phyloP scores from a whole-genome alignment of 345 rosid species.

The Rubroshorea leprosula region DNA sequence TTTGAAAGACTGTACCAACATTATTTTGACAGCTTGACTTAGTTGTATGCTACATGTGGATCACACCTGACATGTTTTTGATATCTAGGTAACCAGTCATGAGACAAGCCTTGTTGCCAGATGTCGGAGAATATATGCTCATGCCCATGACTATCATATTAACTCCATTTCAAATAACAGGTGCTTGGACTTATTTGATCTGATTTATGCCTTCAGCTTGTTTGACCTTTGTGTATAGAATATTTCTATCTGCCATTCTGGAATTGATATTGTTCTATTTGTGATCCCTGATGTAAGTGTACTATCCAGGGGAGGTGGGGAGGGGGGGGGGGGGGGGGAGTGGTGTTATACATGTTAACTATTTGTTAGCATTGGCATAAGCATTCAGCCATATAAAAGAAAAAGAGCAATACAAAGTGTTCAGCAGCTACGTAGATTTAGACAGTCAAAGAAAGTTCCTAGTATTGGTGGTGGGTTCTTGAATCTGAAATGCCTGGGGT shows the following conservation, averaged over 20 bases:
- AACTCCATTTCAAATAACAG: constrained; percentile 94
- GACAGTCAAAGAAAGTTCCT: too few relatives aligned
- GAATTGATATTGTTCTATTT: not conserved
- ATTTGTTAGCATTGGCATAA: too few relatives aligned
- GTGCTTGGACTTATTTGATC: constrained; percentile 25
- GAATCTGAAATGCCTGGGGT: not conserved
- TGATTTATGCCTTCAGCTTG: not conserved
- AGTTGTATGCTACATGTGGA: not conserved
- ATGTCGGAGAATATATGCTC: constrained; percentile 93
- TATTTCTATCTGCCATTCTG: too few relatives aligned
- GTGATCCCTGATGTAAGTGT: not conserved
- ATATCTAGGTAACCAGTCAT: constrained; percentile 58
- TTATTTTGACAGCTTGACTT: not conserved
- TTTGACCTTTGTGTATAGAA: not conserved
- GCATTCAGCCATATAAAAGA: too few relatives aligned
- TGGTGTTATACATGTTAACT: too few relatives aligned
- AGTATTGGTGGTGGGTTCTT: not conserved
- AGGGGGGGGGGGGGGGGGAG: too few relatives aligned
- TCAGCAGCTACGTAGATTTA: too few relatives aligned
- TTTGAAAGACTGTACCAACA: not conserved
- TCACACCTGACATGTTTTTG: constrained; percentile 9
- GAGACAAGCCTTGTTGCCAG: constrained; percentile 84
- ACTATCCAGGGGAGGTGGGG: too few relatives aligned
- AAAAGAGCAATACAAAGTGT: too few relatives aligned
- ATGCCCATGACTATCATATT: constrained; percentile 98